Base-by-base conservation (phyloP, 768 basidiomycete species). In the Mycena latifolia region DNA sequence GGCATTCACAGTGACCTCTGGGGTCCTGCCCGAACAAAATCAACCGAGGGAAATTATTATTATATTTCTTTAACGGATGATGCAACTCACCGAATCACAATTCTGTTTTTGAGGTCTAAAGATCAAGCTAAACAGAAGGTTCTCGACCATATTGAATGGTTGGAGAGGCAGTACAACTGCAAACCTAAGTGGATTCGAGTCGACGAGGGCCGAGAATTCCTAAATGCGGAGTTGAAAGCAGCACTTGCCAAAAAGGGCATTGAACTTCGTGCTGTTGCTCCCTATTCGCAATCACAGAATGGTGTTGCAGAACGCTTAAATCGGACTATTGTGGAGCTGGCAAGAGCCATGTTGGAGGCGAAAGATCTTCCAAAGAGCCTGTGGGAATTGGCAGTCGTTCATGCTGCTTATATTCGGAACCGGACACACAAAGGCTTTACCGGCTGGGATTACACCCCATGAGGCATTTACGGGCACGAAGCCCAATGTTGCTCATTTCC, bases 221-320 rank as follows among this genome's bases (percentile, higher is more conserved):
- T 79, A 0, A 78, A 80, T 35, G 45, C 41, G 0, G 37, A 63
- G 11, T 31, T 78, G 14, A 69, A 65, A 35, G 17, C 46, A 0
- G 78, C 74, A 62, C 73, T 71, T 39, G 53, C 24, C 0, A 10
- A 61, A 0, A 65, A 72, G 2, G 78, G 80, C 0, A 79, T 52
- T 33, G 51, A 52, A 33, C 28, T 52, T 31, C 51, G n/a, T 33
- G 29, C 28, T 5, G 31, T 79, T 3, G 74, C 73, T 3, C 80
- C 78, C 0, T 80, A 82, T 47, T 77, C 77, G 4, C 78, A 78
- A 0, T 69, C 76, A 0, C 78, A 82, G 27, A 84, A 84, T 60
- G 77, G 82, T 0, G 67, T 82, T 0, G 81, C 81, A 0, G 81
- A 85, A 39, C 51, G 73, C 0, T 72, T 74, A 15, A 82, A 82